Evolutionary conservation across 139 green algal species (phyloP).

Genomic region (Penium margaritaceum): DNA sequence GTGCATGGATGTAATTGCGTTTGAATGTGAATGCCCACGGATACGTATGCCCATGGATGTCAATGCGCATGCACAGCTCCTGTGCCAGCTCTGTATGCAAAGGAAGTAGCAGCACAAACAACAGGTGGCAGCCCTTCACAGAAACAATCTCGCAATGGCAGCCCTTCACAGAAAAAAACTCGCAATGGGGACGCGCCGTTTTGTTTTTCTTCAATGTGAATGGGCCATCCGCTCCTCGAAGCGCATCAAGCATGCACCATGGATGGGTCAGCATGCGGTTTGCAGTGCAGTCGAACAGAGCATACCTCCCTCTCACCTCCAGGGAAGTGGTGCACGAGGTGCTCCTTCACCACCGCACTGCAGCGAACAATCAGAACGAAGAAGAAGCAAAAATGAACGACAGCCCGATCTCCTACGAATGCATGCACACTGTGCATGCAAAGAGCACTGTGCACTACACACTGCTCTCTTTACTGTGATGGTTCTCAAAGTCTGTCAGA

Average conservation of each 20-base stretch:
- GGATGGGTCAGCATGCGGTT: too few species aligned
- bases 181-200: not conserved
- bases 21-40: too few species aligned
- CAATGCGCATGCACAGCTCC: too few species aligned
- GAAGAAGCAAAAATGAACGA: not conserved
- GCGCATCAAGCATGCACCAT: not conserved
- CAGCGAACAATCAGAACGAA: not conserved
- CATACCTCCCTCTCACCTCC: not conserved
- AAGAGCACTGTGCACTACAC: too few species aligned
- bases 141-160: not conserved
- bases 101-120: too few species aligned
- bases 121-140: too few species aligned
- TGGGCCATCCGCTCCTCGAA: not conserved
- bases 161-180: not conserved
- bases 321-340: not conserved
- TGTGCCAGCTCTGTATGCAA: too few species aligned
- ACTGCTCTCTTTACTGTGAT: too few species aligned
- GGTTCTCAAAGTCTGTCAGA: too few species aligned
- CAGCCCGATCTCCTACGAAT: not conserved
- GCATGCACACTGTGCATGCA: too few species aligned
- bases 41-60: too few species aligned
- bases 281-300: too few species aligned
- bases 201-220: not conserved
- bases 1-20: not conserved
- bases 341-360: not conserved